phyloP scores from a whole-genome alignment of 2,329 filamentous ascomycete genomes.

The Penicillium janthinellum region DNA sequence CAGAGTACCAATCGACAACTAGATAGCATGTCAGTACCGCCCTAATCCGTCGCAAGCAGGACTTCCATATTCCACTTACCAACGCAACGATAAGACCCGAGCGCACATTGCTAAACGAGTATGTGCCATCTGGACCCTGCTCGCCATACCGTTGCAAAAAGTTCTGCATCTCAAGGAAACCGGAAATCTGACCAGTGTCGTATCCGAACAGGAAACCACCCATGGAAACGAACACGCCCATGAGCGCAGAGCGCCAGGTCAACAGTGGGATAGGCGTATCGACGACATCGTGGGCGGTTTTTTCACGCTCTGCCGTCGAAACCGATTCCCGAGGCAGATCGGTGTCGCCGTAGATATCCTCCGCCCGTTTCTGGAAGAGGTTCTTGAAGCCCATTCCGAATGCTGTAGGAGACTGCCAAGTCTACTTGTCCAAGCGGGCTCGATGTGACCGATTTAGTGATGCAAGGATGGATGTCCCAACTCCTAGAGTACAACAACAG shows the following conservation, averaged over 20 bases:
- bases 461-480: background rate
- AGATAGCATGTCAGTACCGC: conserved; percentile 12
- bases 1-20: conserved; percentile 49
- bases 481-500: background rate
- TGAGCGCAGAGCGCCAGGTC: conserved; percentile 37
- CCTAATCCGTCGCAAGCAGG: background rate
- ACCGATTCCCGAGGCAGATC: conserved; percentile 19
- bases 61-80: conserved; percentile 29
- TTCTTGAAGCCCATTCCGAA: conserved; percentile 21
- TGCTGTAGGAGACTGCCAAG: background rate
- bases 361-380: conserved; percentile 17
- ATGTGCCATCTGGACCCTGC: conserved; percentile 30
- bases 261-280: conserved; percentile 34
- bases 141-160: conserved; percentile 45
- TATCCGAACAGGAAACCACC: conserved; percentile 49
- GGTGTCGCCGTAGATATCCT: conserved; percentile 12
- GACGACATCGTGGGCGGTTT: conserved; percentile 19
- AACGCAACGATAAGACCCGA: conserved; percentile 47
- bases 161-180: conserved; percentile 46
- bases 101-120: conserved; percentile 44
- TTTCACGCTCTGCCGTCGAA: conserved; percentile 24
- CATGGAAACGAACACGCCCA: conserved; percentile 47
- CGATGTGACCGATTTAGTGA: background rate
- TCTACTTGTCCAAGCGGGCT: background rate
- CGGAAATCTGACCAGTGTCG: conserved; percentile 49